Conservation (phyloP, 2,329 filamentous ascomycete species). For the Aspergillus puulaauensis region DNA sequence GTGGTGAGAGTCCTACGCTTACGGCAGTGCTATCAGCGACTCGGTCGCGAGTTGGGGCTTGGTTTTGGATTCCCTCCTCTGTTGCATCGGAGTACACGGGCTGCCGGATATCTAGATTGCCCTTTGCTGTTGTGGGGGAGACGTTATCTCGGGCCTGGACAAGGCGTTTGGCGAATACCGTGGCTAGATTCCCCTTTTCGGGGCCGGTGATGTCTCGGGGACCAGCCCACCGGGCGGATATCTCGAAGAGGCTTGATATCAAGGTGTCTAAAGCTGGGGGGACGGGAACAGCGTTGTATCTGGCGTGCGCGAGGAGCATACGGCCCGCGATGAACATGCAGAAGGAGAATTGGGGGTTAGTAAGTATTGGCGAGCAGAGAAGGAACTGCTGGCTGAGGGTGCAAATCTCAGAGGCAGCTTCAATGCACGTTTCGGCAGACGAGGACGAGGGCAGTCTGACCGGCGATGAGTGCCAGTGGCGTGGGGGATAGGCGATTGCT, state of each 20-base stretch:
- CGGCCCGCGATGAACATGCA: conserved; percentile 48
- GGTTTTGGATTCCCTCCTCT: background rate
- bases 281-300: conserved; percentile 31
- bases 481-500: conserved; percentile 42
- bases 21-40: no score
- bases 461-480: conserved; percentile 29
- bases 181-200: conserved; percentile 18
- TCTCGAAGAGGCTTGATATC: conserved; percentile 34
- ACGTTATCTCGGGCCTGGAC: conserved; percentile 14
- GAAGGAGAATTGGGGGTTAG: conserved; percentile 43
- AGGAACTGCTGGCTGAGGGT: conserved; percentile 47
- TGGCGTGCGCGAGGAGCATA: conserved; percentile 41
- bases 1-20: no score
- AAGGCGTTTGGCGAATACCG: conserved; percentile 20
- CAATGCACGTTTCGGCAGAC: conserved; percentile 51
- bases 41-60: no score
- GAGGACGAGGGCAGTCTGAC: conserved; percentile 45
- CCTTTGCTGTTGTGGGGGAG: background rate
- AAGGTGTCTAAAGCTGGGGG: conserved; percentile 33
- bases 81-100: conserved; percentile 19
- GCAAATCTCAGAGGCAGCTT: conserved; percentile 47
- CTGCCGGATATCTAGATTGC: conserved; percentile 20
- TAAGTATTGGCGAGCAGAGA: conserved; percentile 28
- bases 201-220: conserved; percentile 4
- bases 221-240: conserved; percentile 41